Conservation (phyloP, 352 stramenopile genomes). For the Phytophthora sp. region DNA sequence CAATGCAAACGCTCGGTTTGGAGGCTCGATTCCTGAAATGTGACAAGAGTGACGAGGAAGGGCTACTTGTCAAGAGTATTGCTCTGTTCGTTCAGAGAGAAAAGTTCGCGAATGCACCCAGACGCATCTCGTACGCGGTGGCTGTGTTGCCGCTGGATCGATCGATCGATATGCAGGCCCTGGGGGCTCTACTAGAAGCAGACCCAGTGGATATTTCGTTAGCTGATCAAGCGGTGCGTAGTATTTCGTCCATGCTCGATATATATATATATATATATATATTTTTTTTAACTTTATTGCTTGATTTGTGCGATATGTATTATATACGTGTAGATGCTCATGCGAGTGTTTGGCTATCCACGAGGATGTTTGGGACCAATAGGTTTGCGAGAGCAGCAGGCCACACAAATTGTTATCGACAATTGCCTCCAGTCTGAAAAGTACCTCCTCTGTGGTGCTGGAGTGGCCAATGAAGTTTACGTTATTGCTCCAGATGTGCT, state of each 20-base stretch:
- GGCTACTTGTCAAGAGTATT: conserved; percentile 72
- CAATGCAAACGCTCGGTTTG: conserved; percentile 37
- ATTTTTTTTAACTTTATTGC: too few species aligned
- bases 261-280: too few species aligned
- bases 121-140: conserved; percentile 38
- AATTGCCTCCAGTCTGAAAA: conserved; percentile 27
- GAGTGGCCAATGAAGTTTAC: conserved; percentile 55
- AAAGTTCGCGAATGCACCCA: background rate
- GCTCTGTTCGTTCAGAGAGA: conserved; percentile 44
- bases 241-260: too few species aligned
- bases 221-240: conserved; percentile 48
- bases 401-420: conserved; percentile 65
- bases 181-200: conserved; percentile 36
- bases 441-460: conserved; percentile 59
- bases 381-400: conserved; percentile 56
- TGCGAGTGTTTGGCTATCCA: conserved; percentile 71
- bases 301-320: background rate
- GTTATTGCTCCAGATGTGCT: conserved; percentile 38
- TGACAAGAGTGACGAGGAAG: conserved; percentile 22
- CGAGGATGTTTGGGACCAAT: conserved; percentile 69
- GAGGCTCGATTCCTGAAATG: conserved; percentile 34
- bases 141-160: conserved; percentile 56
- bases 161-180: conserved; percentile 58
- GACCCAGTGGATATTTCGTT: conserved; percentile 43
- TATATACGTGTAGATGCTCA: conserved; percentile 42